A percentile compares a stretch with the other conserved stretches of the same genome.
phyloP scores from a whole-genome alignment of 2,329 filamentous ascomycete genomes.

The Fusarium xylarioides region DNA sequence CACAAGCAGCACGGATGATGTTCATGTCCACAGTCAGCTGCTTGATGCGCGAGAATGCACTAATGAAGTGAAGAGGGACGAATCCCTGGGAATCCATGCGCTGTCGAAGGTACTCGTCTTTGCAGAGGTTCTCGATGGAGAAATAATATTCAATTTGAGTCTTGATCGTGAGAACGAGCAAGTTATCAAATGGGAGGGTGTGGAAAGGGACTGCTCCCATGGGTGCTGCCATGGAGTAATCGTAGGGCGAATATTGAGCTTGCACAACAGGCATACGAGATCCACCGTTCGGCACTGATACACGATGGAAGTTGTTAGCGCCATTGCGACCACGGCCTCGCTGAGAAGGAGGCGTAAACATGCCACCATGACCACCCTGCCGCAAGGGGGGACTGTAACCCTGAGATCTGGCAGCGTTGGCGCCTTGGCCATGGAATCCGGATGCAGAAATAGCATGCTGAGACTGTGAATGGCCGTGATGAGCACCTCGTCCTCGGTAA shows the following conservation, averaged over 20 bases:
- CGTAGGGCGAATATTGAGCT: slow-evolving; percentile 48
- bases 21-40: slow-evolving; percentile 67
- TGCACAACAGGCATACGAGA: slow-evolving; percentile 50
- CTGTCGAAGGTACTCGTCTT: slow-evolving; percentile 86
- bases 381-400: slow-evolving; percentile 57
- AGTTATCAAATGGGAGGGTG: slow-evolving; percentile 64
- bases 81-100: slow-evolving; percentile 97
- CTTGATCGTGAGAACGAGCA: slow-evolving; percentile 54
- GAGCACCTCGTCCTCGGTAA: slow-evolving; percentile 57
- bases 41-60: slow-evolving; percentile 80
- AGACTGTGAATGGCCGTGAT: slow-evolving; percentile 50
- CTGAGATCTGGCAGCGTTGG: slow-evolving; percentile 46
- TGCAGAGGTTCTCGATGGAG: slow-evolving; percentile 93
- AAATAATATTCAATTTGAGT: slow-evolving; percentile 89
- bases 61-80: slow-evolving; percentile 80
- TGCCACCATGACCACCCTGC: slow-evolving; percentile 51
- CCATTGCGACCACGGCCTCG: slow-evolving; percentile 50
- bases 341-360: slow-evolving; percentile 47
- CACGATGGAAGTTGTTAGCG: slow-evolving; percentile 49
- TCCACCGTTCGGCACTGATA: slow-evolving; percentile 51
- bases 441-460: slow-evolving; percentile 43
- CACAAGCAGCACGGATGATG: slow-evolving; percentile 77
- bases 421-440: slow-evolving; percentile 49
- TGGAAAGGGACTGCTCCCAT: slow-evolving; percentile 49
- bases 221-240: slow-evolving; percentile 53